phyloP scores from a whole-genome alignment of 805 yeast species.

The Cyberlindnera nakhonratchasimensis region DNA sequence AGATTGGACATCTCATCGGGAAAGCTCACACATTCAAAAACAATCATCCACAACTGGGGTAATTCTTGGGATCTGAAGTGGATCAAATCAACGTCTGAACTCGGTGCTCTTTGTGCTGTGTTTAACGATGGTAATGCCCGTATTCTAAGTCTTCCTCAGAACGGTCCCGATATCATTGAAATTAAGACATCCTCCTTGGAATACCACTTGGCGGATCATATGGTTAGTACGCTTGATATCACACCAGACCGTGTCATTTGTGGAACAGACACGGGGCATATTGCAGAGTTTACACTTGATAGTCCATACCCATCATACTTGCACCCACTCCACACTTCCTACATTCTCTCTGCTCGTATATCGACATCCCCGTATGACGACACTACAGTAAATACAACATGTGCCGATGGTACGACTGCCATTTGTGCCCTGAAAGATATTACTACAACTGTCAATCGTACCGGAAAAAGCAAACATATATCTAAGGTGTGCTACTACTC shows the following conservation, averaged over 20 bases:
- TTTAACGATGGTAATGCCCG: slow-evolving; percentile 59
- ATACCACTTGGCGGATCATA: slow-evolving; percentile 26
- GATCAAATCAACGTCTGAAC: slow-evolving; percentile 36
- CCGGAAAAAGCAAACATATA: slow-evolving; percentile 32
- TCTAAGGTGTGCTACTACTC: slow-evolving; percentile 29
- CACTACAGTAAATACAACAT: slow-evolving; percentile 31
- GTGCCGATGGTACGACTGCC: slow-evolving; percentile 41
- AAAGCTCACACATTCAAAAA: slow-evolving; percentile 31
- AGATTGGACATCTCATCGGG: slow-evolving; percentile 31
- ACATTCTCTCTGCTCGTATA: slow-evolving; percentile 33
- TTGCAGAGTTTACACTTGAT: slow-evolving; percentile 47
- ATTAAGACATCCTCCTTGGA: slow-evolving; percentile 27
- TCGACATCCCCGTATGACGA: slow-evolving; percentile 36
- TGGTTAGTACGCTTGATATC: slow-evolving; percentile 48
- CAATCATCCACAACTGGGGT: slow-evolving; percentile 41
- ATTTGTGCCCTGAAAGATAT: slow-evolving; percentile 35
- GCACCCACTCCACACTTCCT: slow-evolving; percentile 36
- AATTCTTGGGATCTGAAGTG: slow-evolving; percentile 39
- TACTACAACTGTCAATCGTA: slow-evolving; percentile 26
- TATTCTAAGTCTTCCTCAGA: slow-evolving; percentile 37
- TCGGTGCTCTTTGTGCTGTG: slow-evolving; percentile 48
- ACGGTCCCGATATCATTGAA: slow-evolving; percentile 16
- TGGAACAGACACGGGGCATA: slow-evolving; percentile 56
- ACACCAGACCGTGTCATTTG: slow-evolving; percentile 42
- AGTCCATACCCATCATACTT: slow-evolving; percentile 35